Evolutionary conservation across 805 yeast species (phyloP), one percentile per base, ranked within the genome.

Genomic region (Candida peoriensis): DNA sequence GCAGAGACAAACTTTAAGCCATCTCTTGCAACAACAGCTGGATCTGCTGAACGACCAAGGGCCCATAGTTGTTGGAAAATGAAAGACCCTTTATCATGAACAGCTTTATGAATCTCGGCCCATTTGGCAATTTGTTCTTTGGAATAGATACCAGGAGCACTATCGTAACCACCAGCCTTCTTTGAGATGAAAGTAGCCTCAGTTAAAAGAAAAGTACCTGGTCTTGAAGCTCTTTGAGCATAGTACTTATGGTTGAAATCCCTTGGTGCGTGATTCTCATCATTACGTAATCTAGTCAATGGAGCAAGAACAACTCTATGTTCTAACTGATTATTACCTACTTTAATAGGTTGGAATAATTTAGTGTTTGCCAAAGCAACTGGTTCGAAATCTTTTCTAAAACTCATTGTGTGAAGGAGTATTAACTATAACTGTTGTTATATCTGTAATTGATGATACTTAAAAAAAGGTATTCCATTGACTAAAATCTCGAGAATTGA

Each of bases 151-250:
- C 76, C 74, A 17, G 81, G 78, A 2, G 55, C 66, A 29, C 59
- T 46, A 8, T 28, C 33, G 25, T 47, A 52, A 38, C 57, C 62
- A 10, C 69, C 58, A 28, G 74, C 68, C 24, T 60, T 55, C 1
- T 57, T 47, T 8, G 72, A 55, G 8, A 63, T 62, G 44, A 61
- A 63, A 0, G 78, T 66, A 20, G 76, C 84, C 53, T 80, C 86
- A 8, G 78, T 56, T 40, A 75, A 68, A 24, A 78, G 43, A 45
- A 80, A 57, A 16, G 81, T 67, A n/a, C 85, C 85, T 13, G 74
- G 72, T 38, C 60, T 54, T 32, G 59, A 50, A 1, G 84, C 66
- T 44, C 83, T 63, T 43, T 74, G 72, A 14, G 52, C 60, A 48
- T 80, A 80, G 53, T 78, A 75, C 36, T 68, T 58, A 12, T 57